phyloP scores from a whole-genome alignment of 2,329 filamentous ascomycete species.

The Daldinia sp. region DNA sequence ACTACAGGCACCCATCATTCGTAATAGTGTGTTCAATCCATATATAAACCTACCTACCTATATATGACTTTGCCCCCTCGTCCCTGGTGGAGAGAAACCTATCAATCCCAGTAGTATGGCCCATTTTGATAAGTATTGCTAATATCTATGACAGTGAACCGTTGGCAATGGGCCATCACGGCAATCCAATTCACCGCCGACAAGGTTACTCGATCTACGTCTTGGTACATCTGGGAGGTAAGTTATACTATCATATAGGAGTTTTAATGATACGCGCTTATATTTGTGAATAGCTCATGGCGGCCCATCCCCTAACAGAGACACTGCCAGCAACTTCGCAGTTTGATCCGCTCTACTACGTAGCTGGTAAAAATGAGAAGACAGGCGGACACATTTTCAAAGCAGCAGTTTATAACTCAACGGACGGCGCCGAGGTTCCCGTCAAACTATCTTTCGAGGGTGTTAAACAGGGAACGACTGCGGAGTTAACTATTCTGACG shows the following conservation, averaged over 20 bases:
- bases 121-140: constrained; percentile 6
- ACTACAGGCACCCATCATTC: constrained; percentile 58
- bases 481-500: constrained; percentile 60
- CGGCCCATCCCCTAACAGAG: constrained; percentile 59
- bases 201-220: constrained; percentile 61
- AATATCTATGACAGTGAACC: constrained; percentile 53
- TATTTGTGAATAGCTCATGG: constrained; percentile 56
- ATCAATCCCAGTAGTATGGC: neutral
- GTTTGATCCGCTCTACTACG: constrained; percentile 63
- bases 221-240: constrained; percentile 62
- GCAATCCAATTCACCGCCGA: constrained; percentile 63
- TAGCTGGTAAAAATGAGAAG: constrained; percentile 60
- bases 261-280: constrained; percentile 1
- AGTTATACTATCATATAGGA: constrained; percentile 13
- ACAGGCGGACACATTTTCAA: constrained; percentile 62
- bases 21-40: constrained; percentile 51
- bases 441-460: constrained; percentile 62
- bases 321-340: constrained; percentile 59
- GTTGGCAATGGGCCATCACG: constrained; percentile 66
- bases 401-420: constrained; percentile 65
- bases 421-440: constrained; percentile 58
- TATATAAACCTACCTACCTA: neutral
- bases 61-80: neutral
- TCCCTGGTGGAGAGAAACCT: neutral
- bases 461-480: constrained; percentile 55